phyloP scores from a whole-genome alignment of 805 yeast genomes.

The Alloascoidea hylecoeti region DNA sequence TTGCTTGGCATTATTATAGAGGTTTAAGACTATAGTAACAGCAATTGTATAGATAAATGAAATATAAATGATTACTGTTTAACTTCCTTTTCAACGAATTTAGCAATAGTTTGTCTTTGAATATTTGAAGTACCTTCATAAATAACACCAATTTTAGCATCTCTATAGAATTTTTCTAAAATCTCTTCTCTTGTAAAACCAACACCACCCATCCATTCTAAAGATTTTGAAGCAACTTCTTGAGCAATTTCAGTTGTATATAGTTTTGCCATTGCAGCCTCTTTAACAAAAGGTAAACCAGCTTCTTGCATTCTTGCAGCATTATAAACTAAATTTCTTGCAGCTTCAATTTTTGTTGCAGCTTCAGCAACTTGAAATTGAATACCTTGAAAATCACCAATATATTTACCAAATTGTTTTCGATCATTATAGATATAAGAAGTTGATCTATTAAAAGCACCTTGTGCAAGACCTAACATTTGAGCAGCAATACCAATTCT shows the following conservation, averaged over 20 bases:
- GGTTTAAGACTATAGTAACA: no score
- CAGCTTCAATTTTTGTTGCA: constrained; percentile 28
- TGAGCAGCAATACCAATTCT: constrained; percentile 31
- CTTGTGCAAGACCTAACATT: constrained; percentile 28
- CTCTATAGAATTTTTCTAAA: constrained; percentile 27
- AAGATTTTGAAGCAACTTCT: constrained; percentile 22
- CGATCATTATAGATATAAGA: constrained; percentile 23
- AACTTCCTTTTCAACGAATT: constrained; percentile 19
- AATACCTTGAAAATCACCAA: constrained; percentile 31
- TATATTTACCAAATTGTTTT: constrained; percentile 24
- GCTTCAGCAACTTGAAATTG: constrained; percentile 30
- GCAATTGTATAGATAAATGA: no score
- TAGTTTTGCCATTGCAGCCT: constrained; percentile 30
- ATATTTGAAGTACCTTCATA: constrained; percentile 30
- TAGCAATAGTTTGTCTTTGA: constrained; percentile 28
- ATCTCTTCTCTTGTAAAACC: constrained; percentile 28
- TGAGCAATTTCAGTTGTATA: constrained; percentile 26
- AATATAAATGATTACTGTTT: constrained; percentile 6
- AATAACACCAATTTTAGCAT: constrained; percentile 28
- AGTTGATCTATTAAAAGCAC: constrained; percentile 25
- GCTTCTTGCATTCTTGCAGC: constrained; percentile 31
- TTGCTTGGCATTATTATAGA: no score
- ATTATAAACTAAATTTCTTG: constrained; percentile 24
- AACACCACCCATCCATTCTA: constrained; percentile 33
- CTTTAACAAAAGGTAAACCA: constrained; percentile 22